Evolutionary conservation across 805 yeast genomes (phyloP).

Genomic region (Debaryomyces prosopidis): DNA sequence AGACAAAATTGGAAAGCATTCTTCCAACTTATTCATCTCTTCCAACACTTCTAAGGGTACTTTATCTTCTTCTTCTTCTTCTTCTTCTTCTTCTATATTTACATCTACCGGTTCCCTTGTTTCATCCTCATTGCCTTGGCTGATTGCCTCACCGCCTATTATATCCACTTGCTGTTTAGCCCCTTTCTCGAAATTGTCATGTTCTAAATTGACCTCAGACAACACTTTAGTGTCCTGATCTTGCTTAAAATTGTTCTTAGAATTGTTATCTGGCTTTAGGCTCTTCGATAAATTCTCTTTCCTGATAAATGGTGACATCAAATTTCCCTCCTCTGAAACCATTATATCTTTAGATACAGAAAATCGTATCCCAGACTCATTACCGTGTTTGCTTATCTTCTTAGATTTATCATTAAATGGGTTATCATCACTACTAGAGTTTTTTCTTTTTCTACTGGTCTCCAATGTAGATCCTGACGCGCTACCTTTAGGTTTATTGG

Average conservation of each 20-base stretch:
- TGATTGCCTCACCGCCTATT: conserved; percentile 3
- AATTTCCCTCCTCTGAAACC: background rate
- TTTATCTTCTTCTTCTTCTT: conserved; percentile 38
- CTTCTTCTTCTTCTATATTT: conserved; percentile 1
- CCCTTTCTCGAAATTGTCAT: background rate
- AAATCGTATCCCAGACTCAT: background rate
- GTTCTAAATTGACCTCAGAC: background rate
- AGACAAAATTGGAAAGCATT: conserved; percentile 54
- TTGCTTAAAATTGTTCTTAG: background rate
- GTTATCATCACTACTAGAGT: conserved; percentile 19
- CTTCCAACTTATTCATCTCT: conserved; percentile 56
- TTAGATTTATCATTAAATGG: conserved; percentile 25
- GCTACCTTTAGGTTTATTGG: conserved; percentile 12
- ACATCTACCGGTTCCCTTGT: background rate
- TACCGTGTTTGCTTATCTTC: background rate
- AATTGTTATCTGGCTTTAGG: background rate
- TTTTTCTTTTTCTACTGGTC: conserved; percentile 8
- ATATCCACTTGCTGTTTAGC: background rate
- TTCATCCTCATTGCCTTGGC: conserved; percentile 2
- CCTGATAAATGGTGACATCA: conserved; percentile 13
- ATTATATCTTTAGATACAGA: background rate
- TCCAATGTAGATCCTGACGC: conserved; percentile 10
- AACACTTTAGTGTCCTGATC: no score
- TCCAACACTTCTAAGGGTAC: conserved; percentile 53
- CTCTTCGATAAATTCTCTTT: conserved; percentile 17